phyloP scores from a whole-genome alignment of 2,329 filamentous ascomycete genomes.

The Cordyceps javanica region DNA sequence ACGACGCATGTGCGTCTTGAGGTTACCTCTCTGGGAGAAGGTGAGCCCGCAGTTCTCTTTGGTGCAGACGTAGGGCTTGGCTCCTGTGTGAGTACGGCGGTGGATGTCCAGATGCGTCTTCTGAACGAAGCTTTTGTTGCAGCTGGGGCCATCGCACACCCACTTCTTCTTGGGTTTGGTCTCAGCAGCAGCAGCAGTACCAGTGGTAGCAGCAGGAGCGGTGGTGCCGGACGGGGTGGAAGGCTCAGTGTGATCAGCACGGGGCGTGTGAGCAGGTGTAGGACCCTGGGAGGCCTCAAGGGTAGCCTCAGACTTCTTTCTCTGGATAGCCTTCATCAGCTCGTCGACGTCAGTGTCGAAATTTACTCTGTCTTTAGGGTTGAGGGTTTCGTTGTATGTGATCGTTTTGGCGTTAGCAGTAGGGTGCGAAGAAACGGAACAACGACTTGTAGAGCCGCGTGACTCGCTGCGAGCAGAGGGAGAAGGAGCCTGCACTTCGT shows the following conservation, averaged over 20 bases:
- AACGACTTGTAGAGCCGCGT: conserved; percentile 20
- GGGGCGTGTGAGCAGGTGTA: conserved; percentile 7
- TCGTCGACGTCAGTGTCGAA: conserved; percentile 82
- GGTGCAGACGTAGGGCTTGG: conserved; percentile 77
- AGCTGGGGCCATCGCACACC: conserved; percentile 66
- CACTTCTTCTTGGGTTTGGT: conserved; percentile 53
- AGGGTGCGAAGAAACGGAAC: conserved; percentile 21
- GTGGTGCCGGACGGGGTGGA: conserved; percentile 25
- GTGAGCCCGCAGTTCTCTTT: conserved; percentile 66
- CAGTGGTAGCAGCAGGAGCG: conserved; percentile 24
- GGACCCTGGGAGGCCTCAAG: conserved; percentile 14
- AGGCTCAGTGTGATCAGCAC: conserved; percentile 17
- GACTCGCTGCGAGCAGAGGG: conserved; percentile 27
- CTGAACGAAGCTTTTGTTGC: conserved; percentile 78
- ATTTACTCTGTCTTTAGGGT: conserved; percentile 45
- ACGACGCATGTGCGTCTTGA: conserved; percentile 84
- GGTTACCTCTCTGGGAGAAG: conserved; percentile 86
- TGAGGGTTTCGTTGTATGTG: conserved; percentile 39
- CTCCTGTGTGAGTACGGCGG: conserved; percentile 78
- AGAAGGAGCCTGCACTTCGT: conserved; percentile 28
- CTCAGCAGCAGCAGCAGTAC: conserved; percentile 21
- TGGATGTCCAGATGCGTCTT: conserved; percentile 94
- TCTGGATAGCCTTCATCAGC: conserved; percentile 83
- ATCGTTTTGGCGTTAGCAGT: conserved; percentile 34
- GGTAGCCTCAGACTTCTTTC: conserved; percentile 44